Conservation (phyloP, 176 grass and related monocot species). For the Coix lacrymajobi region DNA sequence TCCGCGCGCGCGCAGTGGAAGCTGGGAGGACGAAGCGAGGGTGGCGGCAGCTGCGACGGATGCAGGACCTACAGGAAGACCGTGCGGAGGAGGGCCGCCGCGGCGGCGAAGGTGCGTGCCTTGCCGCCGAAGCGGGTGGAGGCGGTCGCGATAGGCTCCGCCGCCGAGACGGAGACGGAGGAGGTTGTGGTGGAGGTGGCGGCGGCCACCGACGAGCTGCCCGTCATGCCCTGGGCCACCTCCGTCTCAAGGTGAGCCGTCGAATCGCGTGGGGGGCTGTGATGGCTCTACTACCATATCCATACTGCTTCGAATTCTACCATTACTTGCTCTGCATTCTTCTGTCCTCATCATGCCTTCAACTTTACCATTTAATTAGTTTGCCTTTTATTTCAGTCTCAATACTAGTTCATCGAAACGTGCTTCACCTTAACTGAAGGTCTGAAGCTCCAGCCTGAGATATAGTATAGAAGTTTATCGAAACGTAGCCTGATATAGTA, state of each 20-base stretch:
- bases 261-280: neutral
- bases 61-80: conserved; percentile 30
- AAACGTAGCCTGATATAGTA: neutral
- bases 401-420: neutral
- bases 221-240: conserved; percentile 75
- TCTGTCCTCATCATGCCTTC: neutral
- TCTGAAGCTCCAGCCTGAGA: neutral
- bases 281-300: neutral
- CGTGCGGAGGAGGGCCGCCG: conserved; percentile 34
- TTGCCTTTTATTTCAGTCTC: neutral
- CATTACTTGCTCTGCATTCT: neutral
- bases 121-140: conserved; percentile 34
- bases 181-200: conserved; percentile 10
- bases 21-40: conserved; percentile 19
- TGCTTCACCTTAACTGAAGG: neutral
- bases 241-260: conserved; percentile 78
- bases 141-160: conserved; percentile 27
- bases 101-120: conserved; percentile 23
- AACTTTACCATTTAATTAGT: neutral
- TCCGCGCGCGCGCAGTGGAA: conserved; percentile 32
- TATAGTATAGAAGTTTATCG: neutral
- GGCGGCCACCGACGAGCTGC: conserved; percentile 56
- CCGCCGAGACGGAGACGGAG: conserved; percentile 29
- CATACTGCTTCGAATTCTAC: neutral
- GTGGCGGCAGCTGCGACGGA: neutral